Base-by-base conservation (phyloP, 306 rosid genomes). In the Inga oerstediana region DNA sequence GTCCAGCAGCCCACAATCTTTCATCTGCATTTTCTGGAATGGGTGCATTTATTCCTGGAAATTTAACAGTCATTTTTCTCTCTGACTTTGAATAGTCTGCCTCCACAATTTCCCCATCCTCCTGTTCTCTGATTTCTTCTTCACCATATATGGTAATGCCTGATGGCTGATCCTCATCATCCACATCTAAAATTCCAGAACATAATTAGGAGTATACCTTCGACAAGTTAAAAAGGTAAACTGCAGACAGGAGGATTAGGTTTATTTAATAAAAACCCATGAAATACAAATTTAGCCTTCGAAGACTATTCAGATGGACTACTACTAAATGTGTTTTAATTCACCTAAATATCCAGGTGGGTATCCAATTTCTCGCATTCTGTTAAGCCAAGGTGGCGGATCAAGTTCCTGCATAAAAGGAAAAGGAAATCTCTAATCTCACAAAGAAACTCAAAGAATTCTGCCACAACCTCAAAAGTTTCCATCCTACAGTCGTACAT, bases 351-450 rank as follows among this genome's bases (percentile, higher is more conserved):
- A 97, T 91, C 98, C 98, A 2, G 93, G 97, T 43, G 99, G 99
- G 91, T 97, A 97, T 83, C 99, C 99, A 62, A 97, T 67, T 89
- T 97, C 99, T 49, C 93, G 97, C 99, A 97, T 97, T 91, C 98
- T 92, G 89, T 86, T 83, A 78, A 97, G 97, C 99, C 98, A 97
- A 16, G 98, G 98, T 64, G 99, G 99, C 37, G 99, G 99, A 83
- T 97, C 98, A 74, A 91, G 92, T 86, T 92, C 99, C 99, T 97
- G 91, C 89, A 83, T 37, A 69, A 67, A 17, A 85, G 34, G 32
- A 9, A 45, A 35, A 11, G 59, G 69, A 16, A 74, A 7, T 27
- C 67, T 34, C 52, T 59, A 62, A 78, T n/a, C 48, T 66, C 74
- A 22, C 24, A 10, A 59, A 82, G 6, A n/a, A n/a, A 76, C 32